phyloP scores from a whole-genome alignment of 805 yeast species.

The Ogataea trehaloabstinens region DNA sequence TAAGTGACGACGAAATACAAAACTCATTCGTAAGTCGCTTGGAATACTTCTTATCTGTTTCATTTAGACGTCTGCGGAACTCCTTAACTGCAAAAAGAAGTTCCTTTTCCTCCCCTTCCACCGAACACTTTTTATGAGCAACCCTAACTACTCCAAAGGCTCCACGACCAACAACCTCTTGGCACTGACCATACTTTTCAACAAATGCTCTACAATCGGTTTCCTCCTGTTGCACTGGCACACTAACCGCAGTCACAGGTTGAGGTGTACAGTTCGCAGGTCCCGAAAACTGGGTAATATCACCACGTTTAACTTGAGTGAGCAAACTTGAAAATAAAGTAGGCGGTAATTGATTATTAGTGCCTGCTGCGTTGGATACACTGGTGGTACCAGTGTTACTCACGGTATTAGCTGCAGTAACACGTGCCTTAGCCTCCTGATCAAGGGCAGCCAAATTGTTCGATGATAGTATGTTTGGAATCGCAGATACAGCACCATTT shows the following conservation, averaged over 20 bases:
- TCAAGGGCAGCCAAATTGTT: conserved; percentile 28
- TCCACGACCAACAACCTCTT: conserved; percentile 91
- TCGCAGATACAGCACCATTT: conserved; percentile 70
- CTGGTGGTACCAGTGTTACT: no score
- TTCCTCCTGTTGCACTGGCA: conserved; percentile 14
- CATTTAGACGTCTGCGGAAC: conserved; percentile 61
- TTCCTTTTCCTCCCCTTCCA: conserved; percentile 23
- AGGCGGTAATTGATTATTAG: conserved; percentile 47
- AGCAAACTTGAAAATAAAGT: conserved; percentile 68
- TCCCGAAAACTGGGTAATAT: conserved; percentile 29
- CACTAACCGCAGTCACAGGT: conserved; percentile 24
- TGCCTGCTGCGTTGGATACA: no score
- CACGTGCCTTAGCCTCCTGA: conserved; percentile 25
- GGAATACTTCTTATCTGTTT: conserved; percentile 64
- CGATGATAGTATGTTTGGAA: conserved; percentile 57
- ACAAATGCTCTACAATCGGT: conserved; percentile 59
- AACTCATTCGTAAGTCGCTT: conserved; percentile 78
- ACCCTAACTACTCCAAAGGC: conserved; percentile 92
- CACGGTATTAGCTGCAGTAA: conserved; percentile 23
- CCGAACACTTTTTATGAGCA: conserved; percentile 62
- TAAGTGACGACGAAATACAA: conserved; percentile 74
- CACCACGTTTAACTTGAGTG: conserved; percentile 48
- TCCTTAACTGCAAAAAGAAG: conserved; percentile 85
- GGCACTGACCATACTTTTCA: conserved; percentile 91
- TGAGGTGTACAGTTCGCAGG: conserved; percentile 15